These are phyloP conservation scores for Amanita rimosa DNA, from an alignment of 768 basidiomycete species.

Conservation along the genomic window DNA sequence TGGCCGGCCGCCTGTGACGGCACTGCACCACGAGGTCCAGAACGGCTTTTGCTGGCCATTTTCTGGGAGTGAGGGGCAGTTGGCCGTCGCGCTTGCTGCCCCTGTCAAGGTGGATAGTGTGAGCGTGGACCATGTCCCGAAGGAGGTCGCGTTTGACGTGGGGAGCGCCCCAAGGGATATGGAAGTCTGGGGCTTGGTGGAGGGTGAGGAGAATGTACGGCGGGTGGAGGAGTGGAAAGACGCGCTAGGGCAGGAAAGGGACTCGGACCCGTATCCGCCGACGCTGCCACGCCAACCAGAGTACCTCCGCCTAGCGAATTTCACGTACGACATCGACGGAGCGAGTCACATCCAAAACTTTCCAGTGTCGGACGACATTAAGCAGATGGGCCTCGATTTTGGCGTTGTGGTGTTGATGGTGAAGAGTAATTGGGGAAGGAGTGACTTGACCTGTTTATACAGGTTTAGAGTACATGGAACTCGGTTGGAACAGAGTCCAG, in stretches of 20 bases:
- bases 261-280: slow-evolving; percentile 27
- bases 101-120: slow-evolving; percentile 68
- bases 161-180: slow-evolving; percentile 74
- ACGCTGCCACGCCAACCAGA: slow-evolving; percentile 33
- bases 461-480: slow-evolving; percentile 73
- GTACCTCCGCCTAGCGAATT: slow-evolving; percentile 56
- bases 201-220: slow-evolving; percentile 59
- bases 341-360: slow-evolving; percentile 68
- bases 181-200: slow-evolving; percentile 88
- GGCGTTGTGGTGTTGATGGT: slow-evolving; percentile 75
- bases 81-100: slow-evolving; percentile 71
- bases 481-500: slow-evolving; percentile 29
- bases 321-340: slow-evolving; percentile 53
- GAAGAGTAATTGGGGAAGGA: slow-evolving; percentile 79
- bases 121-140: slow-evolving; percentile 82
- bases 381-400: slow-evolving; percentile 67
- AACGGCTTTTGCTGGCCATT: slow-evolving; percentile 95
- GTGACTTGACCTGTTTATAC: slow-evolving; percentile 82
- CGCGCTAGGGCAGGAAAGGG: slow-evolving; percentile 11
- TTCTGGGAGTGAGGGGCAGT: slow-evolving; percentile 60
- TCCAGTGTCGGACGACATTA: slow-evolving; percentile 56
- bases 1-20: slow-evolving; percentile 78
- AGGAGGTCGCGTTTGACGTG: slow-evolving; percentile 74
- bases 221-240: slow-evolving; percentile 48
- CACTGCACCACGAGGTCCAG: slow-evolving; percentile 76